Percentiles rank a stretch among this genome's conserved stretches.
Evolutionary conservation across 2,329 filamentous ascomycete genomes (phyloP).

Genomic region (Knoxdaviesia proteae): DNA sequence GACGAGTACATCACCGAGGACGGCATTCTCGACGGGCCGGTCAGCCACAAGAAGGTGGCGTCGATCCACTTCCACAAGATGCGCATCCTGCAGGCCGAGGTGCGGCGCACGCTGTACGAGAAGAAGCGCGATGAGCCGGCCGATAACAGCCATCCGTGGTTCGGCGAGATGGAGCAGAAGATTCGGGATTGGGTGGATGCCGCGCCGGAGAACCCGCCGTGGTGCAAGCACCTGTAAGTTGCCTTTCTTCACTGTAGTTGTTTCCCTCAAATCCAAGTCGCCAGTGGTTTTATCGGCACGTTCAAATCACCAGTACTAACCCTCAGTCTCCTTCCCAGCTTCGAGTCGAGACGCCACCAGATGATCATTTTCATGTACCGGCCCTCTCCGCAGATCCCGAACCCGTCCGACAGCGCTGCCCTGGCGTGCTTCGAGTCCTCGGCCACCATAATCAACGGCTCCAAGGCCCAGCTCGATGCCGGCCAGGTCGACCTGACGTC

Average conservation of each 20-base stretch:
- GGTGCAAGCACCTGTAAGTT: constrained; percentile 38
- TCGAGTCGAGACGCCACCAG: constrained; percentile 51
- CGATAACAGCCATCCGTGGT: constrained; percentile 74
- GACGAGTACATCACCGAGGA: constrained; percentile 65
- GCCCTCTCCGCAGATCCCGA: constrained; percentile 78
- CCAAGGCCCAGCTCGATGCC: constrained; percentile 58
- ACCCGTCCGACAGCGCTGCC: constrained; percentile 62
- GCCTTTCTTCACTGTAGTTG: too few species aligned
- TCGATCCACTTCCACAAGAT: constrained; percentile 89
- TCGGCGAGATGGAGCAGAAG: constrained; percentile 55
- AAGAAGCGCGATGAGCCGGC: constrained; percentile 58
- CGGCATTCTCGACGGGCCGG: constrained; percentile 51
- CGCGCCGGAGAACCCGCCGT: constrained; percentile 45
- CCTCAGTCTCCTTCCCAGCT: not conserved
- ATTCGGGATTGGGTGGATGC: constrained; percentile 61
- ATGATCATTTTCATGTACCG: constrained; percentile 78
- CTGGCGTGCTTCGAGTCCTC: constrained; percentile 67
- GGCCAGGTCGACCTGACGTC: constrained; percentile 71
- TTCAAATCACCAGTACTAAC: not conserved
- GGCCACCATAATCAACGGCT: constrained; percentile 60
- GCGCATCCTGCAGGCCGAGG: constrained; percentile 71
- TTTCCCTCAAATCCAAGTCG: not conserved
- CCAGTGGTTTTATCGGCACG: too few species aligned
- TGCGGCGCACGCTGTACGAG: constrained; percentile 68
- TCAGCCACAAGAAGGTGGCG: constrained; percentile 66